phyloP scores from a whole-genome alignment of 177 flowering plant genomes.

The Tripterygium wilfordii region DNA sequence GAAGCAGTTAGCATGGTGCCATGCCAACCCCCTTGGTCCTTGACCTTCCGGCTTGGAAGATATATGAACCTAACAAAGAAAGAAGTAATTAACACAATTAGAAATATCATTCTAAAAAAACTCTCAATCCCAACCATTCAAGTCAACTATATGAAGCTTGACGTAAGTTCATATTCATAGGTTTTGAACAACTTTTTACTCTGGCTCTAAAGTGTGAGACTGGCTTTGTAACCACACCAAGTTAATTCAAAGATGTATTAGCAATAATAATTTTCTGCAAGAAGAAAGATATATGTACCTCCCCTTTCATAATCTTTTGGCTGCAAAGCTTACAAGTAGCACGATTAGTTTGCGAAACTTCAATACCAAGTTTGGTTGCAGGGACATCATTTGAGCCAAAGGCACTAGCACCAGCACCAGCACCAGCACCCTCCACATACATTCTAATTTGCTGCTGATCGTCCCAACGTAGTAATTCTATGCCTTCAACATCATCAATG shows the following conservation, averaged over 20 bases:
- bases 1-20: constrained; percentile 93
- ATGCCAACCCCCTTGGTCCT: constrained; percentile 57
- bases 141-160: not conserved
- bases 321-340: constrained; percentile 74
- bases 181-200: not conserved
- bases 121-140: too few species aligned
- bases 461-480: constrained; percentile 88
- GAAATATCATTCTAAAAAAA: too few species aligned
- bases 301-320: constrained; percentile 82
- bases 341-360: constrained; percentile 79
- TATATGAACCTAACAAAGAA: constrained; percentile 58
- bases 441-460: constrained; percentile 81
- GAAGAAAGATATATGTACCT: constrained; percentile 37
- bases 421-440: constrained; percentile 50
- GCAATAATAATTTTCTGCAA: not conserved
- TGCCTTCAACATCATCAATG: constrained; percentile 84
- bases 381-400: constrained; percentile 12
- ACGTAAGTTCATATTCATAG: not conserved
- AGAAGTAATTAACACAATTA: too few species aligned
- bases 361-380: constrained; percentile 42
- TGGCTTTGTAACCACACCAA: not conserved
- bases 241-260: not conserved
- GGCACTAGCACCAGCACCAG: constrained; percentile 1
- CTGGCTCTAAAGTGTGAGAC: not conserved
- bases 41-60: constrained; percentile 63